phyloP scores from a whole-genome alignment of 2,329 filamentous ascomycete genomes.

The Xylariaceae sp. region DNA sequence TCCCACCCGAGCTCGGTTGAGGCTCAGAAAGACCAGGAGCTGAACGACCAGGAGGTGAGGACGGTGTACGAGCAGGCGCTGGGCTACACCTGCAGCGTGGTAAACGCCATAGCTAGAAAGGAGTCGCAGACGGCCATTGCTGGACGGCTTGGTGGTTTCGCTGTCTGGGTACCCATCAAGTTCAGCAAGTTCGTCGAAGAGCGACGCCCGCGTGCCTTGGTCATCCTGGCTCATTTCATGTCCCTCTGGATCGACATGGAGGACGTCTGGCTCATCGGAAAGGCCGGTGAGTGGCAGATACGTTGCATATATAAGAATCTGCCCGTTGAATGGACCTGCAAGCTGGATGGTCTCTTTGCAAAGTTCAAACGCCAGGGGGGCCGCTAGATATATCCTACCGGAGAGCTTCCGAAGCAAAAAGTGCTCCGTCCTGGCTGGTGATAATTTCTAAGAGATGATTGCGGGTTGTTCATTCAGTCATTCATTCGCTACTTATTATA shows the following conservation, averaged over 20 bases:
- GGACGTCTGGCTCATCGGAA: conserved; percentile 33
- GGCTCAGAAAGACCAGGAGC: conserved; percentile 26
- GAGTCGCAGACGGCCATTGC: conserved; percentile 29
- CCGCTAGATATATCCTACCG: too few relatives aligned
- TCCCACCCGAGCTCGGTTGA: conserved; percentile 19
- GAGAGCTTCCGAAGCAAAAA: too few relatives aligned
- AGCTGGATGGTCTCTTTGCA: conserved; percentile 31
- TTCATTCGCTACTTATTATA: too few relatives aligned
- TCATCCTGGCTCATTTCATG: conserved; percentile 36
- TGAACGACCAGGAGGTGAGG: conserved; percentile 26
- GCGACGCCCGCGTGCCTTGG: conserved; percentile 33
- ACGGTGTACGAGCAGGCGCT: conserved; percentile 30
- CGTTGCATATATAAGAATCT: conserved; percentile 32
- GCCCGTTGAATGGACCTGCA: conserved; percentile 31
- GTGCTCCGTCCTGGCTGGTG: too few relatives aligned
- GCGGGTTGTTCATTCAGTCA: too few relatives aligned
- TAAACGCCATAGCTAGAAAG: conserved; percentile 24
- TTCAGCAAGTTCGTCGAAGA: conserved; percentile 32
- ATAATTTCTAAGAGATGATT: too few relatives aligned
- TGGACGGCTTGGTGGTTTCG: conserved; percentile 33
- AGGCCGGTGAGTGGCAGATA: conserved; percentile 33
- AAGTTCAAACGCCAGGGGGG: conserved; percentile 23
- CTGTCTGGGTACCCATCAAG: conserved; percentile 32
- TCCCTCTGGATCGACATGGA: conserved; percentile 32
- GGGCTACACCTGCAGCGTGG: conserved; percentile 32